Percentiles rank a stretch among this genome's conserved stretches.
These are phyloP conservation scores for Pisolithus sp. DNA, from an alignment of 768 basidiomycete species.

Conservation along the genomic window DNA sequence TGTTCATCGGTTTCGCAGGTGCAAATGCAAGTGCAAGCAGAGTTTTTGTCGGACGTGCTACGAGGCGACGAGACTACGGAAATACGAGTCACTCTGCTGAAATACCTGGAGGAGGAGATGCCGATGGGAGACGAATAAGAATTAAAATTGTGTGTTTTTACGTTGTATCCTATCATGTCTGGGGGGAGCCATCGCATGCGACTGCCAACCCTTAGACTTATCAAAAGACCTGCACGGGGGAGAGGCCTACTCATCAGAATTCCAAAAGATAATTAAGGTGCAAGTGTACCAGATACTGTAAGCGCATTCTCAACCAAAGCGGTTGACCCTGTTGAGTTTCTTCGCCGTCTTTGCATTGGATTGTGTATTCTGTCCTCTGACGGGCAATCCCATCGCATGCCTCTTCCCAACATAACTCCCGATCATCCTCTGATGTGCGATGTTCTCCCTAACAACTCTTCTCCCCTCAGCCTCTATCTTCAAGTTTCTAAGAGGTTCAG, in stretches of 20 bases:
- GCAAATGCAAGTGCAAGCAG: slow-evolving; percentile 90
- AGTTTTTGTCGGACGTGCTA: slow-evolving; percentile 85
- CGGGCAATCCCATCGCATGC: slow-evolving; percentile 90
- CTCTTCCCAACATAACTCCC: slow-evolving; percentile 90
- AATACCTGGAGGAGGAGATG: slow-evolving; percentile 94
- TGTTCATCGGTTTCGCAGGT: slow-evolving; percentile 46
- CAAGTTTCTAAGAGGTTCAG: slow-evolving; percentile 65
- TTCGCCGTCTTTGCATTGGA: slow-evolving; percentile 86
- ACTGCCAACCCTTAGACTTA: too few relatives aligned
- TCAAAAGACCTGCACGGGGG: neutral
- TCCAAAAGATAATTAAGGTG: neutral
- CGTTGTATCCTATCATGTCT: neutral
- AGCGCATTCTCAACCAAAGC: slow-evolving; percentile 34
- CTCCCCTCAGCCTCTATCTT: slow-evolving; percentile 86
- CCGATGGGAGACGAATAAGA: slow-evolving; percentile 85
- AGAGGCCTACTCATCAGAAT: neutral
- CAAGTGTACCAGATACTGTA: slow-evolving; percentile 4
- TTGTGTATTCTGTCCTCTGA: slow-evolving; percentile 90
- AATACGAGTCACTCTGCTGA: slow-evolving; percentile 82
- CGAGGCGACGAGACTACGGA: slow-evolving; percentile 93
- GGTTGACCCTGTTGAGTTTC: slow-evolving; percentile 82
- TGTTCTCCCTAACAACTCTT: slow-evolving; percentile 81
- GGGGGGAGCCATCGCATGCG: neutral
- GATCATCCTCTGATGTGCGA: slow-evolving; percentile 88
- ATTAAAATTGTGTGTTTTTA: slow-evolving; percentile 16